Base-by-base conservation (phyloP, 2,329 filamentous ascomycete species). In the Fusarium sp. region DNA sequence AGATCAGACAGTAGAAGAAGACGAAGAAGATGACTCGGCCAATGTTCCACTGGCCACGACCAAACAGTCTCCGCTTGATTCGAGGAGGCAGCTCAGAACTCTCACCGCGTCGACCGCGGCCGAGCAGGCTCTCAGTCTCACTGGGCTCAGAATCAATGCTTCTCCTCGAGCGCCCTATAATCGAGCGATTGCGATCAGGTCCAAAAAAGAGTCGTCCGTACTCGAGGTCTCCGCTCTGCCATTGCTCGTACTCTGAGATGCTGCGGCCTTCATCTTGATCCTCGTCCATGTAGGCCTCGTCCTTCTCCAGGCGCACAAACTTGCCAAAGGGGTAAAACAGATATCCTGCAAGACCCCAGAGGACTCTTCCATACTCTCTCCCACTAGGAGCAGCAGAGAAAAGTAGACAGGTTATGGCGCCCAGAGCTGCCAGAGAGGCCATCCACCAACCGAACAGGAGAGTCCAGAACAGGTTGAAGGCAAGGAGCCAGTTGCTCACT, bases 191-290 rank as follows among this genome's bases (percentile, higher is more conserved):
- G 69, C 90, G 86, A 64, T 91, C 91, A 4, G 97, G 97, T 0
- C 97, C 97, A 82, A 99, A 99, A 86, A 99, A 98, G 3, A 99
- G 89, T 37, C 96, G 91, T 4, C 97, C 97, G 82, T 98, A 95
- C 83, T 99, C 97, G 37, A 99, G 89, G 80, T 99, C 97, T 60
- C 97, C 97, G 80, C 92, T 98, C 85, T 99, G 97, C 97, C 97
- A 99, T 84, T 98, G 95, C 83, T 99, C 97, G 81, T 99, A 99
- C 85, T 99, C 97, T 79, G 94, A 97, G 80, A 99, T 98, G 85
- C 95, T 98, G 80, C 97, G 92, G 22, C 97, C 97, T 84, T 99
- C 97, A 45, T 96, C 95, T 80, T 97, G 92, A 79, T 99, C 97
- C 84, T 99, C 97, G 70, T 98, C 94, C 57, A 95, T 88, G 81